A percentile compares a stretch with the other conserved stretches of the same genome.
Conservation (phyloP, 306 rosid genomes). For the Medicago arabica region DNA sequence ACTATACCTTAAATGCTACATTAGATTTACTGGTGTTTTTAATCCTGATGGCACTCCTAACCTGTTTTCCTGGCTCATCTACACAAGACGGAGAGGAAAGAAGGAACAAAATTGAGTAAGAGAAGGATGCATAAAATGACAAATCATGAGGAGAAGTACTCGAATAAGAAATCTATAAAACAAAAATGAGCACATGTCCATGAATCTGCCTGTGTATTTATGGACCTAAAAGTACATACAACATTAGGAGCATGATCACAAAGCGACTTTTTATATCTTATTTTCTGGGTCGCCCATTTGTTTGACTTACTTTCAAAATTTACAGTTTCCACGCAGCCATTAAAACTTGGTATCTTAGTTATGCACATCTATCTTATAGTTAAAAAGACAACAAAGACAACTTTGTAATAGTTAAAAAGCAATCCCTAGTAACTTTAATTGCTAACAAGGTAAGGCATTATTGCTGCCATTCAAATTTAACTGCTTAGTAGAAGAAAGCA, state of each 20-base stretch:
- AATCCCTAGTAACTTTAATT: constrained; percentile 1
- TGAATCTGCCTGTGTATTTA: constrained; percentile 5
- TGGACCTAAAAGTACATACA: constrained; percentile 6
- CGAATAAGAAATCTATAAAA: neutral
- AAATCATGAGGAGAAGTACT: constrained; percentile 19
- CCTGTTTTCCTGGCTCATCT: constrained; percentile 99
- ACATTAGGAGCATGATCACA: neutral
- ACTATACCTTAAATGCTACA: constrained; percentile 91
- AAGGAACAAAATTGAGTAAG: neutral
- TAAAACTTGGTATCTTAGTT: constrained; percentile 3
- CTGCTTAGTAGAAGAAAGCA: constrained; percentile 10
- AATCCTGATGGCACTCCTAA: constrained; percentile 88
- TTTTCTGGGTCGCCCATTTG: neutral
- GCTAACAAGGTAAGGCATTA: constrained; percentile 13
- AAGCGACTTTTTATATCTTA: constrained; percentile 10
- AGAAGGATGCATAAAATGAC: constrained; percentile 22
- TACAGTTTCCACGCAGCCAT: neutral
- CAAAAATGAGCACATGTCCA: neutral
- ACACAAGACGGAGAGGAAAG: constrained; percentile 40
- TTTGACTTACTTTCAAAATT: constrained; percentile 20
- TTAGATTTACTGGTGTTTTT: constrained; percentile 88
- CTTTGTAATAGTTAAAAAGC: constrained; percentile 5
- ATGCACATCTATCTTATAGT: constrained; percentile 12
- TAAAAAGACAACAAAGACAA: neutral
- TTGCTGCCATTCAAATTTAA: constrained; percentile 3